Evolutionary conservation across 768 basidiomycete species (phyloP).

Genomic region (Hemileccinum impolitum): DNA sequence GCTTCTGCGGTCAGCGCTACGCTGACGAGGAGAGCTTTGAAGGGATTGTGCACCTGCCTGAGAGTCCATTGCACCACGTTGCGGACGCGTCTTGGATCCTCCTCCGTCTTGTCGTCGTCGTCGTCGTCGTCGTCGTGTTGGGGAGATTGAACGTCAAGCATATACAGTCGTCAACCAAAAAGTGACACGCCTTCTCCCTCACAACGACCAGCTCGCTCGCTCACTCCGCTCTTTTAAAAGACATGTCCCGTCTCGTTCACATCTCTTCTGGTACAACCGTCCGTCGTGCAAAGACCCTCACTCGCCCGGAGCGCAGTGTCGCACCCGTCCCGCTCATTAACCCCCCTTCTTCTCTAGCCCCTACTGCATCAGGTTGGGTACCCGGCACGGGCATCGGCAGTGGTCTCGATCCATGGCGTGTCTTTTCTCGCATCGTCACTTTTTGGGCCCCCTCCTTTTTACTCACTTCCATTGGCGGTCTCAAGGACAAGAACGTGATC

Average conservation of each 20-base stretch:
- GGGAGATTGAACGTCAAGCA: too few relatives aligned
- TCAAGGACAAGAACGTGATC: slow-evolving; percentile 70
- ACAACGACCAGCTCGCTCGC: too few relatives aligned
- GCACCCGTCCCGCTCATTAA: slow-evolving; percentile 94
- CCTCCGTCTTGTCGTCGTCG: too few relatives aligned
- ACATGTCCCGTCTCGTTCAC: too few relatives aligned
- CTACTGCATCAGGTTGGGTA: slow-evolving; percentile 37
- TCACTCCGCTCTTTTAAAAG: background rate
- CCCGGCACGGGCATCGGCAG: slow-evolving; percentile 27
- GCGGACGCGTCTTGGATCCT: too few relatives aligned
- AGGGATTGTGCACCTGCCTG: too few relatives aligned
- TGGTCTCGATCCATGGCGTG: slow-evolving; percentile 65
- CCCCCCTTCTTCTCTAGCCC: slow-evolving; percentile 52
- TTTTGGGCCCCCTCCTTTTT: slow-evolving; percentile 88
- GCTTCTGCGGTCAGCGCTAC: slow-evolving; percentile 29
- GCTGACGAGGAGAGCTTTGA: too few relatives aligned
- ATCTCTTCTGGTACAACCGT: slow-evolving; percentile 55
- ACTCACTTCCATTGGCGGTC: slow-evolving; percentile 69
- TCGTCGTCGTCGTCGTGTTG: too few relatives aligned
- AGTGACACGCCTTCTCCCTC: too few relatives aligned
- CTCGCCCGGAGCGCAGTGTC: slow-evolving; percentile 90
- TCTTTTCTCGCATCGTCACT: slow-evolving; percentile 75
- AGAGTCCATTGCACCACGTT: too few relatives aligned
- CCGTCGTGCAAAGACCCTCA: slow-evolving; percentile 92
- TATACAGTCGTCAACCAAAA: too few relatives aligned